These are phyloP conservation scores for Acacia pycnantha DNA, from an alignment of 331 rosid genomes.

Conservation along the genomic window DNA sequence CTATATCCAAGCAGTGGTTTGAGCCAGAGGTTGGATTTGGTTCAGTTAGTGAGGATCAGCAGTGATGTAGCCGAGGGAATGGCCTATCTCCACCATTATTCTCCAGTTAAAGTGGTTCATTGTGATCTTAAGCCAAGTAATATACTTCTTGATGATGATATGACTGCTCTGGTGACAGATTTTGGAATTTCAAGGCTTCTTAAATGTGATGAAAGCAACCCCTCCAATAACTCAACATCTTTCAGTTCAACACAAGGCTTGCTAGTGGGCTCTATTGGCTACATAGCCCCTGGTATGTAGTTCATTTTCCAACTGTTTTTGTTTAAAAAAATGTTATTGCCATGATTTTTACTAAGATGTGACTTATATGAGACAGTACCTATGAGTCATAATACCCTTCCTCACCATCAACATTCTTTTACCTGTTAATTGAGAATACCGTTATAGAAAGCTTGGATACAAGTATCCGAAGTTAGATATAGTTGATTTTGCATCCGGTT, in stretches of 20 bases:
- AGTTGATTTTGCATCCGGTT: no score
- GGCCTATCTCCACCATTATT: constrained; percentile 82
- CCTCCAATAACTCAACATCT: constrained; percentile 39
- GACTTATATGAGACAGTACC: no score
- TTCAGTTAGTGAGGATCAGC: constrained; percentile 74
- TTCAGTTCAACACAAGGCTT: constrained; percentile 71
- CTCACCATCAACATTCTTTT: no score
- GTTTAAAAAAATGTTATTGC: neutral
- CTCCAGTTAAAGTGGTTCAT: constrained; percentile 78
- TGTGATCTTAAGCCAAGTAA: constrained; percentile 96
- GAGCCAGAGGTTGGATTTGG: constrained; percentile 48
- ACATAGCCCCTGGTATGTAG: constrained; percentile 88
- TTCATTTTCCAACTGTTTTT: neutral
- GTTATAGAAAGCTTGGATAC: no score
- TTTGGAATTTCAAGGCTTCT: constrained; percentile 84
- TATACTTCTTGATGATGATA: constrained; percentile 76
- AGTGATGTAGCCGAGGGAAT: constrained; percentile 87
- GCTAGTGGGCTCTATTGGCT: constrained; percentile 84
- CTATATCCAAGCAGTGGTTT: constrained; percentile 57
- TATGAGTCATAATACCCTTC: no score
- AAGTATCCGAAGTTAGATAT: no score
- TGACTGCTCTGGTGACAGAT: constrained; percentile 89
- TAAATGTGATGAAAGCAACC: constrained; percentile 39
- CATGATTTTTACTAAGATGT: constrained; percentile 9
- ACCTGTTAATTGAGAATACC: no score